phyloP scores from a whole-genome alignment of 441 rosid genomes.

The Gossypium trilobum region DNA sequence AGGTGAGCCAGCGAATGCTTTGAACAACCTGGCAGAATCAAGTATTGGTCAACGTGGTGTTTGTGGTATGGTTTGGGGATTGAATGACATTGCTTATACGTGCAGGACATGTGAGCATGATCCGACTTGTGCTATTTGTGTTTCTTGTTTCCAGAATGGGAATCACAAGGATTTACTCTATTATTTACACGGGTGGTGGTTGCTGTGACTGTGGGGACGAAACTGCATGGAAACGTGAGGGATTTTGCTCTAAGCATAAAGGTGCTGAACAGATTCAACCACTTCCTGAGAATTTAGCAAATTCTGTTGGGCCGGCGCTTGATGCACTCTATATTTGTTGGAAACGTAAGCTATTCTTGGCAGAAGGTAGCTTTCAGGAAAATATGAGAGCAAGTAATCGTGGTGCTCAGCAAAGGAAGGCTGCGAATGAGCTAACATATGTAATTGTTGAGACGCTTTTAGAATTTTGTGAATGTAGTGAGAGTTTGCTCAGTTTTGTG shows the following conservation, averaged over 20 bases:
- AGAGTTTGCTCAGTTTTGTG: slow-evolving; percentile 90
- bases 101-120: slow-evolving; percentile 86
- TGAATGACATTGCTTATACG: slow-evolving; percentile 75
- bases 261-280: slow-evolving; percentile 94
- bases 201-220: slow-evolving; percentile 98
- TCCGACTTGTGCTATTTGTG: slow-evolving; percentile 93
- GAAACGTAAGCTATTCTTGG: slow-evolving; percentile 49
- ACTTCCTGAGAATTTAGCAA: slow-evolving; percentile 60
- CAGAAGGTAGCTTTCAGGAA: slow-evolving; percentile 34
- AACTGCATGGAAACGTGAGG: slow-evolving; percentile 93
- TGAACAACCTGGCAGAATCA: slow-evolving; percentile 40
- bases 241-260: slow-evolving; percentile 88
- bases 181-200: slow-evolving; percentile 79
- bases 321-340: slow-evolving; percentile 62
- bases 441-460: slow-evolving; percentile 74
- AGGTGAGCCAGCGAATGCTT: slow-evolving; percentile 43
- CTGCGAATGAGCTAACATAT: slow-evolving; percentile 59
- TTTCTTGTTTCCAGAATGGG: slow-evolving; percentile 84
- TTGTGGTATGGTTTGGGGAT: slow-evolving; percentile 94
- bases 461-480: slow-evolving; percentile 69
- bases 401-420: slow-evolving; percentile 28
- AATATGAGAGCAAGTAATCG: slow-evolving; percentile 29
- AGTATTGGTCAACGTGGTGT: slow-evolving; percentile 69
- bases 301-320: slow-evolving; percentile 66
- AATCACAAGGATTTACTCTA: slow-evolving; percentile 60